A percentile compares a stretch with the other conserved stretches of the same genome.
These are phyloP conservation scores for Schizonepeta tenuifolia DNA, from an alignment of 257 asterid species.

Conservation along the genomic window DNA sequence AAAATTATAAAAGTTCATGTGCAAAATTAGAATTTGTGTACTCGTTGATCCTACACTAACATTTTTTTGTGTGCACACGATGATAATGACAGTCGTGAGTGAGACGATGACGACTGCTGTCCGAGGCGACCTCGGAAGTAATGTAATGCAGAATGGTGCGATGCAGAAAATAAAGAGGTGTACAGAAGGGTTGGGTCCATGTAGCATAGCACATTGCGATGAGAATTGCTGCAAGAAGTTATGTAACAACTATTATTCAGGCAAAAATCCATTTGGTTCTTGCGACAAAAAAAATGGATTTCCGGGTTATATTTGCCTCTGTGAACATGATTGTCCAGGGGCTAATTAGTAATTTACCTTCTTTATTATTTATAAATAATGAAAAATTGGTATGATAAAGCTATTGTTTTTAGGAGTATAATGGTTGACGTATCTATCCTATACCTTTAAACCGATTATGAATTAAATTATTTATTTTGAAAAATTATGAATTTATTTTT, in stretches of 20 bases:
- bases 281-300: neutral
- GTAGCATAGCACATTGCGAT: neutral
- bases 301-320: neutral
- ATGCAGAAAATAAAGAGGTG: neutral
- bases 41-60: neutral
- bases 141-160: neutral
- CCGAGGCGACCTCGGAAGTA: too few species aligned
- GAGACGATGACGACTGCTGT: too few species aligned
- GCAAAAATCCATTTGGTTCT: neutral
- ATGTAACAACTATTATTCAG: neutral
- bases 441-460: too few species aligned
- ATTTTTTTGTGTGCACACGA: neutral
- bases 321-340: constrained; percentile 6
- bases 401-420: too few species aligned
- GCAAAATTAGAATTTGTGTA: neutral
- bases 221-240: neutral
- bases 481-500: too few species aligned
- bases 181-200: neutral
- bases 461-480: too few species aligned
- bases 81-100: neutral
- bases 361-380: neutral
- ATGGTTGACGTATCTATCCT: too few species aligned
- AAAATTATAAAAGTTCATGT: too few species aligned
- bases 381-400: too few species aligned
- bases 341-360: too few species aligned